Base-by-base conservation (phyloP, 805 yeast genomes). In the Kodamaea kakaduensis region DNA sequence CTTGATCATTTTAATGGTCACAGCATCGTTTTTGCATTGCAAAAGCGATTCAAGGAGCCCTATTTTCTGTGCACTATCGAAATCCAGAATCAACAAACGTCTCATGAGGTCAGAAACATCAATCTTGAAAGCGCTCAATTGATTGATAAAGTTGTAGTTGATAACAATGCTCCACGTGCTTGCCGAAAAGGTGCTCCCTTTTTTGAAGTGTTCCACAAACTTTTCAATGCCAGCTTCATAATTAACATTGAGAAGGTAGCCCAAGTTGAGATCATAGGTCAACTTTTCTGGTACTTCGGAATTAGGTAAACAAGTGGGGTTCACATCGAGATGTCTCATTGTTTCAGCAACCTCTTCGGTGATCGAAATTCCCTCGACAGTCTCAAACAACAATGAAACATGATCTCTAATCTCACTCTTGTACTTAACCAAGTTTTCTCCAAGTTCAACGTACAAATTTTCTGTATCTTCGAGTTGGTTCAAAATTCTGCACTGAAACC, bases 391-490 rank as follows among this genome's bases (percentile, higher is more conserved):
- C 4, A 26, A 21, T 6, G 15, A 25, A 27, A 56, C 56, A 15
- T 37, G 39, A 3, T 4, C 10, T 10, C 23, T 22, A 26, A 44
- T 34, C 9, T 36, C 24, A 3, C 16, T 13, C 29, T 40, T 44
- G 36, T 32, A 42, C 21, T 33, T 29, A n/a, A 31, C 13, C n/a
- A 44, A 17, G 9, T 47, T 45, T 2, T 37, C 30, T 3, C 40
- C 44, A 32, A 57, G 45, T 6, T 52, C 56, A 32, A 64, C 36
- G 44, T 65, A 67, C 40, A 61, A 60, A 30, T 61, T 58, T 19
- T 64, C 67, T 6, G 67, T 49, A 33, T 63, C 64, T 36, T 67
- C 69, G 29, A 66, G 58, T 41, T 61, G 58, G 35, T 59, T 56
- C 15, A 62, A 45, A 34, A 67, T 38, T 18, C 42, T 38, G 6